These are phyloP conservation scores for Tylopilus sp. DNA, from an alignment of 768 basidiomycete species.

Conservation along the genomic window DNA sequence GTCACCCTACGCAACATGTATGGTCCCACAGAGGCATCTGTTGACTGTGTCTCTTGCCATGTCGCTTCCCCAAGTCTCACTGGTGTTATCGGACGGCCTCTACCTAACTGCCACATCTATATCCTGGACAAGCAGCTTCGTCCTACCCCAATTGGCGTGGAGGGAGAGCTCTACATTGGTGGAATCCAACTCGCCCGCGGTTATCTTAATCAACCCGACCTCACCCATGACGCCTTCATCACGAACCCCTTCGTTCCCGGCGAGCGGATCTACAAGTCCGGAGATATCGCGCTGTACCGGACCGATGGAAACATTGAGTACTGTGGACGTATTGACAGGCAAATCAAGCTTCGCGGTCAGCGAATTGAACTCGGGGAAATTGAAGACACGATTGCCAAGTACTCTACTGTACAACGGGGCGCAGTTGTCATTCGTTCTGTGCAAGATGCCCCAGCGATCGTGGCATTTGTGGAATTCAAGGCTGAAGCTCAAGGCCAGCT, in stretches of 20 bases:
- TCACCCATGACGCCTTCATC: constrained; percentile 26
- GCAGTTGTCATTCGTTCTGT: constrained; percentile 27
- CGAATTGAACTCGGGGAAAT: constrained; percentile 35
- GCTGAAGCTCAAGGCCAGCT: constrained; percentile 5
- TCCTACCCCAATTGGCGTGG: constrained; percentile 29
- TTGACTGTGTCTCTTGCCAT: constrained; percentile 29
- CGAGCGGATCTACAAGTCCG: constrained; percentile 31
- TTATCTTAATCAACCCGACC: constrained; percentile 26
- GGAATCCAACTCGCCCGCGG: constrained; percentile 21
- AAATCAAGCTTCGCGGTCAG: constrained; percentile 33
- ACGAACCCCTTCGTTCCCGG: constrained; percentile 29
- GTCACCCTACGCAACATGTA: constrained; percentile 33
- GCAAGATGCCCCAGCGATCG: constrained; percentile 28
- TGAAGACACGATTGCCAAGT: constrained; percentile 30
- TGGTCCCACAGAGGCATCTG: constrained; percentile 32
- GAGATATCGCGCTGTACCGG: constrained; percentile 29
- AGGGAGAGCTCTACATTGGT: constrained; percentile 23
- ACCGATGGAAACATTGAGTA: constrained; percentile 30
- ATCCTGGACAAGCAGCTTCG: constrained; percentile 26
- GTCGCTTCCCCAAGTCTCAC: constrained; percentile 17
- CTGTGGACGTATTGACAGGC: constrained; percentile 32
- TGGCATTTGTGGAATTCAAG: constrained; percentile 29
- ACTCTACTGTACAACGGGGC: constrained; percentile 15
- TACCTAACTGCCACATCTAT: constrained; percentile 30
- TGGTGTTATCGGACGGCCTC: constrained; percentile 30